phyloP scores from a whole-genome alignment of 768 basidiomycete species.

The Mycena pura region DNA sequence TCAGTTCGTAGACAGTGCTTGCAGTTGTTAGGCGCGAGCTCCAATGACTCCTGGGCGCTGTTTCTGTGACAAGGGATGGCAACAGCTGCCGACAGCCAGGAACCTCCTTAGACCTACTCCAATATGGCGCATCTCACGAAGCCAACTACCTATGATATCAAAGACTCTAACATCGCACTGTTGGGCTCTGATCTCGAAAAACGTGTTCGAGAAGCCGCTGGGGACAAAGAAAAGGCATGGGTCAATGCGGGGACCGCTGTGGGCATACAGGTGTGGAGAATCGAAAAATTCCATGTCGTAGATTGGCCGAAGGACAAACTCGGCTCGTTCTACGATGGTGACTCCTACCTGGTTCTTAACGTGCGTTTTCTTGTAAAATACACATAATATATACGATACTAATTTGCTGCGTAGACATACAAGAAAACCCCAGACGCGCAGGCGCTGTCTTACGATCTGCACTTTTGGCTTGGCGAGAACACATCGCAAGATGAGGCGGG shows the following conservation, averaged over 20 bases:
- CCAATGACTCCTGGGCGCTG: slow-evolving; percentile 9
- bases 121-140: slow-evolving; percentile 54
- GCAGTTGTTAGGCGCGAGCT: not conserved
- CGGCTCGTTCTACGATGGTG: slow-evolving; percentile 68
- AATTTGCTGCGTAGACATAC: slow-evolving; percentile 53
- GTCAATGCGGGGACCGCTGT: slow-evolving; percentile 46
- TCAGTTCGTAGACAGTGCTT: too few species aligned
- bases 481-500: slow-evolving; percentile 68
- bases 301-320: slow-evolving; percentile 58
- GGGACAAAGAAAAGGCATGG: slow-evolving; percentile 60
- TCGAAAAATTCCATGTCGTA: slow-evolving; percentile 62
- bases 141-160: slow-evolving; percentile 59
- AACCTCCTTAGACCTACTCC: slow-evolving; percentile 4
- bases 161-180: slow-evolving; percentile 68
- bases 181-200: slow-evolving; percentile 70
- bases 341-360: slow-evolving; percentile 70
- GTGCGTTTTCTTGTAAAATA: slow-evolving; percentile 41
- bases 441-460: slow-evolving; percentile 60
- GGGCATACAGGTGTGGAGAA: slow-evolving; percentile 64
- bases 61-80: too few species aligned
- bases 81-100: not conserved
- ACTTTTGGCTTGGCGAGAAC: slow-evolving; percentile 69
- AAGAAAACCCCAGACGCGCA: slow-evolving; percentile 56
- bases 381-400: not conserved
- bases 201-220: slow-evolving; percentile 57